Evolutionary conservation across 2,329 filamentous ascomycete species (phyloP).

Genomic region (Microthyrium microscopicum): DNA sequence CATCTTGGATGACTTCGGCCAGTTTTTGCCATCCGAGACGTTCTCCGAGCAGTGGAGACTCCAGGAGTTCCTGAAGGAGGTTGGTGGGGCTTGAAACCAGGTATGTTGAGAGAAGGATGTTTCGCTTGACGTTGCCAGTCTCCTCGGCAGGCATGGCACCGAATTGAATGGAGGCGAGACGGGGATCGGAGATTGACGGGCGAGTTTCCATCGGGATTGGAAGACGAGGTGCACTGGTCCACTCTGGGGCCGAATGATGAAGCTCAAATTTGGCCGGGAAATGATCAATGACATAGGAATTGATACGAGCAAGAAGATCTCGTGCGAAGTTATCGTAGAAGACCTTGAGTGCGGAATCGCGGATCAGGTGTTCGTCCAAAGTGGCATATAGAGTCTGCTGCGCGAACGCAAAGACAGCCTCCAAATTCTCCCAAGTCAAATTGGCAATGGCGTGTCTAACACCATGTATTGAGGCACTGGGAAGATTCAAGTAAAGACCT

Average conservation of each 20-base stretch:
- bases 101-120: constrained; percentile 49
- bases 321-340: constrained; percentile 10
- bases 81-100: constrained; percentile 55
- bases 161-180: constrained; percentile 50
- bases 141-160: constrained; percentile 42
- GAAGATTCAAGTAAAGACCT: constrained; percentile 40
- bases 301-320: constrained; percentile 17
- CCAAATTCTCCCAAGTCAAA: constrained; percentile 46
- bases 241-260: constrained; percentile 31
- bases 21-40: constrained; percentile 23
- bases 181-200: constrained; percentile 28
- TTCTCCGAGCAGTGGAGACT: constrained; percentile 38
- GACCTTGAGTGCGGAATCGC: constrained; percentile 18
- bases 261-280: constrained; percentile 45
- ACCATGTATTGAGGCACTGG: constrained; percentile 38
- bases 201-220: constrained; percentile 22
- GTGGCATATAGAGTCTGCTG: no score
- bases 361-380: constrained; percentile 30
- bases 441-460: constrained; percentile 41
- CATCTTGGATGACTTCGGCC: constrained; percentile 23
- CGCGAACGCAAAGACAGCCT: constrained; percentile 43
- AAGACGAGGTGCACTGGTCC: constrained; percentile 31
- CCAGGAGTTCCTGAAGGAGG: constrained; percentile 47
- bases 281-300: constrained; percentile 43
- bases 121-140: constrained; percentile 25